A percentile compares a stretch with the other conserved stretches of the same genome.
These are phyloP conservation scores for Irpex sp. DNA, from an alignment of 1,284 basidiomycete genomes.

Conservation along the genomic window DNA sequence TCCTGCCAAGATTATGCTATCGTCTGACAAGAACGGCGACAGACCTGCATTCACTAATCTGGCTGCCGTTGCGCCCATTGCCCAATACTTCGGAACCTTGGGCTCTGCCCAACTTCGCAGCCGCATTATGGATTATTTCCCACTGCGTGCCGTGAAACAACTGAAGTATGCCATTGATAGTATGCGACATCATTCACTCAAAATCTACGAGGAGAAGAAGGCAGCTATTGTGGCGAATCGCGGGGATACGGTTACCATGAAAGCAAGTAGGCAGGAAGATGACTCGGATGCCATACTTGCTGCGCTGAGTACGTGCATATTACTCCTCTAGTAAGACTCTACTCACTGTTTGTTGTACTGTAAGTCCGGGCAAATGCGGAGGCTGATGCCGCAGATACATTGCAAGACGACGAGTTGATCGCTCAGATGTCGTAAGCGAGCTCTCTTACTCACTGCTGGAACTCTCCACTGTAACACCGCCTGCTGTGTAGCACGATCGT, in stretches of 20 bases:
- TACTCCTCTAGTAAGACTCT: no score
- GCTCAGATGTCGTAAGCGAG: slow-evolving; percentile 16
- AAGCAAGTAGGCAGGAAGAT: not conserved
- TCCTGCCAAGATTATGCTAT: not conserved
- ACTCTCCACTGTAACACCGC: not conserved
- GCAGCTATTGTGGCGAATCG: not conserved
- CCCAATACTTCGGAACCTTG: not conserved
- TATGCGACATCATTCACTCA: not conserved
- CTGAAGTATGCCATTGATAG: not conserved
- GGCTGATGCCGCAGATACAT: slow-evolving; percentile 12
- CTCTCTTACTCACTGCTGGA: not conserved
- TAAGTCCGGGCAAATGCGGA: slow-evolving; percentile 12
- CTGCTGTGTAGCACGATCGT: slow-evolving; percentile 3
- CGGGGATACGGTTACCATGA: not conserved
- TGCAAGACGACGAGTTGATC: slow-evolving; percentile 16
- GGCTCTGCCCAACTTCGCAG: not conserved
- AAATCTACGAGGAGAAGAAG: not conserved
- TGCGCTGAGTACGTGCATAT: not conserved
- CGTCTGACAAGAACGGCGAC: not conserved
- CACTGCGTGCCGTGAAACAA: not conserved
- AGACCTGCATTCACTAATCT: slow-evolving; percentile 1
- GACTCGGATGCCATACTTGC: not conserved
- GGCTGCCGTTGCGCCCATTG: not conserved
- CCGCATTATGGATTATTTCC: not conserved
- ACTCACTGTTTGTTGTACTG: not conserved